Conservation (phyloP, 495 filamentous ascomycete genomes). For the Neurospora africana region DNA sequence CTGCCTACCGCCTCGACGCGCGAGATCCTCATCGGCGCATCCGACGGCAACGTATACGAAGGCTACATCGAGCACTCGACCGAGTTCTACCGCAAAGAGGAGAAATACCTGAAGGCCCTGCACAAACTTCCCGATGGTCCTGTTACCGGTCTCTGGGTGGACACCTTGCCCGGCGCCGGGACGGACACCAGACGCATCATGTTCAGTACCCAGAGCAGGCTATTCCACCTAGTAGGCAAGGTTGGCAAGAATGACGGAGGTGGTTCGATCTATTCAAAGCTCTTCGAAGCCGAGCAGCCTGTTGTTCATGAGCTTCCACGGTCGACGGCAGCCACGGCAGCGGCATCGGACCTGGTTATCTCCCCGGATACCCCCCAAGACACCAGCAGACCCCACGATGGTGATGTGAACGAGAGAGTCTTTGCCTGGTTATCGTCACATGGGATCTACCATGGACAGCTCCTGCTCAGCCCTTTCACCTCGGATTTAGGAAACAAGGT, state of each 20-base stretch:
- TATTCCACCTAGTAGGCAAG: conserved; percentile 71
- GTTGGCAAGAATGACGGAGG: conserved; percentile 70
- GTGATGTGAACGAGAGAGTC: conserved; percentile 46
- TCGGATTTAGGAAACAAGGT: conserved; percentile 54
- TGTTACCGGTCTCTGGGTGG: conserved; percentile 74
- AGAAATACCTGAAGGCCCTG: conserved; percentile 75
- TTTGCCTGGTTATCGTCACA: conserved; percentile 88
- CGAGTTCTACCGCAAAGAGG: conserved; percentile 90
- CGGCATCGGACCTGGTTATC: conserved; percentile 55
- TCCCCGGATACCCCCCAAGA: conserved; percentile 64
- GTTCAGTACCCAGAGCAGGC: conserved; percentile 59
- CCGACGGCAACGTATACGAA: conserved; percentile 91
- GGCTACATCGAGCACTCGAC: conserved; percentile 87
- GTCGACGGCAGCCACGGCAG: conserved; percentile 41
- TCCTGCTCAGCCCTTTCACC: conserved; percentile 42
- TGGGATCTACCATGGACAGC: conserved; percentile 77
- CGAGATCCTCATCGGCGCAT: conserved; percentile 86
- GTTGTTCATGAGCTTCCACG: conserved; percentile 55
- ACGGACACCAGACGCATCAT: conserved; percentile 65
- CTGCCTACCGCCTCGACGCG: conserved; percentile 88
- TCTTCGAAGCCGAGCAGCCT: conserved; percentile 81
- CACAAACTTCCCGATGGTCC: conserved; percentile 69
- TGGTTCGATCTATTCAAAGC: conserved; percentile 67
- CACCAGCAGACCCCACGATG: conserved; percentile 22
- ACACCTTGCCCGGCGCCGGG: conserved; percentile 48